A percentile compares a stretch with the other conserved stretches of the same genome.
Conservation (phyloP, 805 yeast species). For the Candida qinlingensis region DNA sequence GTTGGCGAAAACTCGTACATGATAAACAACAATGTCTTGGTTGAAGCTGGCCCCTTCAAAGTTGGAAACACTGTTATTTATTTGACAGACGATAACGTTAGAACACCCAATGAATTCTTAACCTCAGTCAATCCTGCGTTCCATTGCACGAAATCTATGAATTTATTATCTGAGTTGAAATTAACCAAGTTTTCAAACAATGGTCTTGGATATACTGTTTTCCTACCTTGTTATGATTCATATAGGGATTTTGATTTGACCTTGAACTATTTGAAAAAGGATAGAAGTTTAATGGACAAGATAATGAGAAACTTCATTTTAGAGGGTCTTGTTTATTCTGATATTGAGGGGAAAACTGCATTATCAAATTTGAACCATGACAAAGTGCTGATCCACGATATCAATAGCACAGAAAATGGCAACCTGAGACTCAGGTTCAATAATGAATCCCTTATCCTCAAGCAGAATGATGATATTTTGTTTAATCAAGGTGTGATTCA, state of each 20-base stretch:
- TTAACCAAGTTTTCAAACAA: conserved; percentile 50
- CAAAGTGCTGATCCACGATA: conserved; percentile 15
- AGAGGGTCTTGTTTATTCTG: conserved; percentile 63
- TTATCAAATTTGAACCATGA: conserved; percentile 30
- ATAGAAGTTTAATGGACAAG: conserved; percentile 44
- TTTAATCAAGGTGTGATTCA: conserved; percentile 86
- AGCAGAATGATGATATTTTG: conserved; percentile 54
- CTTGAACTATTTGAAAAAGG: conserved; percentile 48
- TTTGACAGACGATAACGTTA: conserved; percentile 52
- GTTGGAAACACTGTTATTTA: conserved; percentile 68
- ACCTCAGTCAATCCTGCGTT: conserved; percentile 59
- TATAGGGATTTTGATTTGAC: conserved; percentile 65
- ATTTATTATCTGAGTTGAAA: conserved; percentile 46
- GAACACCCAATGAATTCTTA: conserved; percentile 59
- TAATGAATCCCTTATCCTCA: conserved; percentile 20
- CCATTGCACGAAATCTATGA: conserved; percentile 61
- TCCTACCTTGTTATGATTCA: conserved; percentile 71
- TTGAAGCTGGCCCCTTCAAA: conserved; percentile 37
- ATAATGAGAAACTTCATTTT: conserved; percentile 56
- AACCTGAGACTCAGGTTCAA: conserved; percentile 17
- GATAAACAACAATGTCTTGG: conserved; percentile 53
- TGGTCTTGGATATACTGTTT: conserved; percentile 61
- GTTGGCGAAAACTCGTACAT: conserved; percentile 27
- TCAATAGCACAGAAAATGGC: conserved; percentile 9
- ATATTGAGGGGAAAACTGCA: conserved; percentile 33